phyloP scores from a whole-genome alignment of 1,284 basidiomycete genomes.

The Boletus semigastroideus region DNA sequence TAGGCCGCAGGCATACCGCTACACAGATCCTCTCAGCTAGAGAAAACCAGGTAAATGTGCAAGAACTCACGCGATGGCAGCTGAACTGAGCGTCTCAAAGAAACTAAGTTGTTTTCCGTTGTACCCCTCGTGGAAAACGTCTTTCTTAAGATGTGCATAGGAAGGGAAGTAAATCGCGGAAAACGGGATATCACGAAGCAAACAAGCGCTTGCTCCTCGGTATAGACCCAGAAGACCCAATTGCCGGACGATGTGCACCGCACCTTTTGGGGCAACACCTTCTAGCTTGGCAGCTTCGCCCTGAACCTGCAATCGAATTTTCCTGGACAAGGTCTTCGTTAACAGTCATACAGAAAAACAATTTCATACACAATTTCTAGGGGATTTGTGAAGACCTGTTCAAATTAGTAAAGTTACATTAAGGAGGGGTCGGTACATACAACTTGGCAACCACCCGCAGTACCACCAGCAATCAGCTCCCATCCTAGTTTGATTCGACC shows the following conservation, averaged over 20 bases:
- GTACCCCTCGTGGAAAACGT: conserved; percentile 94
- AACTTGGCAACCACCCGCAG: conserved; percentile 96
- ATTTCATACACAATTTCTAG: conserved; percentile 82
- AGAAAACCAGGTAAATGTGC: conserved; percentile 18
- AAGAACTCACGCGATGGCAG: conserved; percentile 75
- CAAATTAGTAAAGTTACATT: conserved; percentile 15
- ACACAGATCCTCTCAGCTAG: conserved; percentile 11
- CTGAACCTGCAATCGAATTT: conserved; percentile 96
- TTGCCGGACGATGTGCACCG: conserved; percentile 90
- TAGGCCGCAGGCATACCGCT: conserved; percentile 96
- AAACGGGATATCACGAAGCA: conserved; percentile 94
- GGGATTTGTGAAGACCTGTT: conserved; percentile 92
- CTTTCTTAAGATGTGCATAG: conserved; percentile 86
- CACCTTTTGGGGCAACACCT: conserved; percentile 79
- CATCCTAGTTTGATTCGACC: conserved; percentile 85
- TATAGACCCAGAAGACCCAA: conserved; percentile 93
- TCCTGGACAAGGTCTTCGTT: conserved; percentile 48
- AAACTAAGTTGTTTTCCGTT: conserved; percentile 93
- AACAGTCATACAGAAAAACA: background rate
- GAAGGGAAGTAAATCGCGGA: conserved; percentile 81
- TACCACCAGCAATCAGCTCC: conserved; percentile 91
- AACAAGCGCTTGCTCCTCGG: conserved; percentile 85
- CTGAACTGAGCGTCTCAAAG: conserved; percentile 83
- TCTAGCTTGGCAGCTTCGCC: conserved; percentile 90
- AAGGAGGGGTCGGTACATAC: conserved; percentile 49